phyloP scores from a whole-genome alignment of 352 stramenopile genomes.

The Phytophthora sojae region DNA sequence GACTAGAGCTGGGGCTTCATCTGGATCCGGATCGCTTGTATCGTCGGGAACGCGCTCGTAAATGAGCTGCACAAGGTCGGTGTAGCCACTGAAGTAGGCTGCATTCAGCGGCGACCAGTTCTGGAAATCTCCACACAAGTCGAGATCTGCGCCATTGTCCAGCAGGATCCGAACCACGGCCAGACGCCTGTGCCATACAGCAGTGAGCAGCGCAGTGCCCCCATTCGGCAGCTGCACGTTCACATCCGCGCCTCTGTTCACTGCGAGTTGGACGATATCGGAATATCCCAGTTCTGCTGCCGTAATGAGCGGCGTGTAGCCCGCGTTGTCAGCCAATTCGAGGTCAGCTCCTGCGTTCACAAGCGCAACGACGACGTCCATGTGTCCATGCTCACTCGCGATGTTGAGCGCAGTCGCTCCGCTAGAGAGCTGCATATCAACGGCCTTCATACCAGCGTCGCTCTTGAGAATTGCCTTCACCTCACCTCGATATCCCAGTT shows the following conservation, averaged over 20 bases:
- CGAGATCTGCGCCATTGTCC: conserved; percentile 10
- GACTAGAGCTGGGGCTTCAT: neutral
- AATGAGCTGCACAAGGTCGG: conserved; percentile 19
- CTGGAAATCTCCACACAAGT: conserved; percentile 17
- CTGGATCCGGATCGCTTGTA: neutral
- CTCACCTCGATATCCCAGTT: conserved; percentile 2
- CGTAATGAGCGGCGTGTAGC: conserved; percentile 20
- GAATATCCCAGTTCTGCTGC: conserved; percentile 15
- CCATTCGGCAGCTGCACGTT: conserved; percentile 12
- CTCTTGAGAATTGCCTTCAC: conserved; percentile 6
- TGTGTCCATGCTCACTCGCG: conserved; percentile 15
- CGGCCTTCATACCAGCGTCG: neutral
- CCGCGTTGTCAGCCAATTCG: conserved; percentile 12
- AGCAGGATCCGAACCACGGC: conserved; percentile 16
- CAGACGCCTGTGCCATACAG: conserved; percentile 8
- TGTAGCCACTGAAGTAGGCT: conserved; percentile 8
- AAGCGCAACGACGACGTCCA: conserved; percentile 1
- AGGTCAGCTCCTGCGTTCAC: conserved; percentile 11
- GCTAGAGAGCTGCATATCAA: conserved; percentile 2
- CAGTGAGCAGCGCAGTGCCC: conserved; percentile 14
- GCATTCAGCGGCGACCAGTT: conserved; percentile 6
- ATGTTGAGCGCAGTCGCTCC: conserved; percentile 22
- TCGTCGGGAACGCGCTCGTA: conserved; percentile 11
- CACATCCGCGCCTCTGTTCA: neutral
- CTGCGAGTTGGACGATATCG: conserved; percentile 17